Evolutionary conservation across 148 eudicot genomes (phyloP).

Genomic region (Amaranthus palmeri): DNA sequence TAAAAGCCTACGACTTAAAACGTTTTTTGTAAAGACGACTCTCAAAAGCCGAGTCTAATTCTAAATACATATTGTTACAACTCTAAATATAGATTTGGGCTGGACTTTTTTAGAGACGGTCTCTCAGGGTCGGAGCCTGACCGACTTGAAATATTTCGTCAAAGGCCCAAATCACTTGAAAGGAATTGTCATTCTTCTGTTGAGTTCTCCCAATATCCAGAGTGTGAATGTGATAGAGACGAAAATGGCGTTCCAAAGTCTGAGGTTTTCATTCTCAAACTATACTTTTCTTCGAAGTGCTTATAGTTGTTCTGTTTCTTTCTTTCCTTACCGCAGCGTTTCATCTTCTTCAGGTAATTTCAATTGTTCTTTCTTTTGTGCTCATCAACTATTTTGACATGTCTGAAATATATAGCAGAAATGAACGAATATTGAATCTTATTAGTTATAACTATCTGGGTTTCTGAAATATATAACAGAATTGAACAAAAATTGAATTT

Average conservation of each 20-base stretch:
- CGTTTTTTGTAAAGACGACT: no score
- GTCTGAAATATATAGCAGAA: not conserved
- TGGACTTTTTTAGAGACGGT: no score
- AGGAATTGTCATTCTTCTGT: not conserved
- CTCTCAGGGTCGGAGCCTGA: not conserved
- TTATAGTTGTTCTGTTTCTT: constrained; percentile 23
- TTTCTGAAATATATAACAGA: not conserved
- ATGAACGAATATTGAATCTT: not conserved
- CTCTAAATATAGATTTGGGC: no score
- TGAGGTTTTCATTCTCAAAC: constrained; percentile 38
- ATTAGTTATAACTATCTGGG: not conserved
- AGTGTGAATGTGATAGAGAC: not conserved
- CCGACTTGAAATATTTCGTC: not conserved
- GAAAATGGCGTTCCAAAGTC: constrained; percentile 39
- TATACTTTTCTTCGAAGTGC: constrained; percentile 13
- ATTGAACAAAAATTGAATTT: not conserved
- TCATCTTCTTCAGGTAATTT: constrained; percentile 30
- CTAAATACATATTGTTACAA: no score
- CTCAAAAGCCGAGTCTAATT: no score
- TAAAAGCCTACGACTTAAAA: no score
- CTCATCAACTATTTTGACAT: not conserved
- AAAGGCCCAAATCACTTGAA: no score
- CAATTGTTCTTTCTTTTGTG: not conserved
- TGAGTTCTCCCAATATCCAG: not conserved
- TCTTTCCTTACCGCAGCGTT: constrained; percentile 21